Percentiles rank a stretch among this genome's conserved stretches.
Conservation (phyloP, 2,329 filamentous ascomycete genomes). For the Sclerotinia minor region DNA sequence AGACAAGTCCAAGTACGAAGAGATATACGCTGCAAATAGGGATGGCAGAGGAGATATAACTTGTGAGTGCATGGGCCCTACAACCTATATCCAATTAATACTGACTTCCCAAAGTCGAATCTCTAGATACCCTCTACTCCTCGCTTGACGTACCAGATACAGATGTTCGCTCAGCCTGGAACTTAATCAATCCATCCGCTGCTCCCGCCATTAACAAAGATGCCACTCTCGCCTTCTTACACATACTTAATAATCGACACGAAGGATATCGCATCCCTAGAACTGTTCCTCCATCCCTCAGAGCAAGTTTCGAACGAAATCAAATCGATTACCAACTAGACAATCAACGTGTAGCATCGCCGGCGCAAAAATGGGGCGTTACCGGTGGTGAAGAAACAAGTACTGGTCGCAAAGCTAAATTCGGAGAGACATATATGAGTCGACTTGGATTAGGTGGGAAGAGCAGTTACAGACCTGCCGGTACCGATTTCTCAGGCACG, state of each 20-base stretch:
- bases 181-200: conserved; percentile 91
- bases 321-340: conserved; percentile 96
- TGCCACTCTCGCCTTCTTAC: conserved; percentile 88
- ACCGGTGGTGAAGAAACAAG: conserved; percentile 76
- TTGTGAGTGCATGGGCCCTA: conserved; percentile 55
- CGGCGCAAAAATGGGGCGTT: conserved; percentile 74
- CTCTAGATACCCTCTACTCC: conserved; percentile 81
- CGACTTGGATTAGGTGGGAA: conserved; percentile 77
- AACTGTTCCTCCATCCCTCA: conserved; percentile 85
- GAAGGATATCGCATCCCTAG: conserved; percentile 94
- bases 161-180: conserved; percentile 92
- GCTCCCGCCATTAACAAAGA: conserved; percentile 86
- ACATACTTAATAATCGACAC: conserved; percentile 94
- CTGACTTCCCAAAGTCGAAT: conserved; percentile 57
- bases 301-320: conserved; percentile 89
- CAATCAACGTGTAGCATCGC: conserved; percentile 62
- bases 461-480: conserved; percentile 74
- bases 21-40: conserved; percentile 92
- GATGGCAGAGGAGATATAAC: conserved; percentile 82
- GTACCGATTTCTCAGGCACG: conserved; percentile 85
- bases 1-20: conserved; percentile 93
- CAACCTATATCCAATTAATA: neutral
- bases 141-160: conserved; percentile 72
- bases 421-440: conserved; percentile 94
- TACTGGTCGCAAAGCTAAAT: conserved; percentile 92